These are phyloP conservation scores for Cochlearia excelsa DNA, from an alignment of 345 rosid species.

Conservation along the genomic window DNA sequence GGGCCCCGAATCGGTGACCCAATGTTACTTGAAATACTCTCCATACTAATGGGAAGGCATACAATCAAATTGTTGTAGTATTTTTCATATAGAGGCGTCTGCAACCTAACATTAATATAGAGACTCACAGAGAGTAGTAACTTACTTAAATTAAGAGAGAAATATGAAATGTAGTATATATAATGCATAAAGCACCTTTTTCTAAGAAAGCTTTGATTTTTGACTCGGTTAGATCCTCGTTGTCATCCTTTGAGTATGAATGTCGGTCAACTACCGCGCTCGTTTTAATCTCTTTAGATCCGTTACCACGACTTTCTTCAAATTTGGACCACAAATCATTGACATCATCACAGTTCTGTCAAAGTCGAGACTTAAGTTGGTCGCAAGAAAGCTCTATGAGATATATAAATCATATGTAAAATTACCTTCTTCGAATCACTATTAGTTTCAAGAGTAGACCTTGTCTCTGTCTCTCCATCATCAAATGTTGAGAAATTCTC, in stretches of 20 bases:
- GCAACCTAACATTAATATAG: slow-evolving; percentile 57
- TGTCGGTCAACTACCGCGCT: slow-evolving; percentile 33
- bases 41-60: slow-evolving; percentile 53
- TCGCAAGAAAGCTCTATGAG: slow-evolving; percentile 9
- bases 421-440: slow-evolving; percentile 46
- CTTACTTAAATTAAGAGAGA: slow-evolving; percentile 4
- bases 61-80: slow-evolving; percentile 70
- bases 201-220: slow-evolving; percentile 81
- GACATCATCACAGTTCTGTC: slow-evolving; percentile 51
- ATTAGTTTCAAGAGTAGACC: slow-evolving; percentile 32
- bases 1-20: slow-evolving; percentile 70
- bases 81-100: slow-evolving; percentile 85
- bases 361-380: not conserved
- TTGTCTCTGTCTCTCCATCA: slow-evolving; percentile 17
- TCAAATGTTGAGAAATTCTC: slow-evolving; percentile 45
- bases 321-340: slow-evolving; percentile 50
- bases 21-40: slow-evolving; percentile 28
- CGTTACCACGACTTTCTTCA: slow-evolving; percentile 42
- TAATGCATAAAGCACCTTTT: slow-evolving; percentile 50
- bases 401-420: slow-evolving; percentile 9
- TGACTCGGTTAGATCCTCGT: slow-evolving; percentile 78
- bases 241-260: slow-evolving; percentile 64
- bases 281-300: slow-evolving; percentile 31
- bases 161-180: slow-evolving; percentile 1
- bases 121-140: not conserved